Evolutionary conservation across 1,284 basidiomycete genomes (phyloP), one percentile per base, ranked within the genome.

Genomic region (Malassezia sp.): DNA sequence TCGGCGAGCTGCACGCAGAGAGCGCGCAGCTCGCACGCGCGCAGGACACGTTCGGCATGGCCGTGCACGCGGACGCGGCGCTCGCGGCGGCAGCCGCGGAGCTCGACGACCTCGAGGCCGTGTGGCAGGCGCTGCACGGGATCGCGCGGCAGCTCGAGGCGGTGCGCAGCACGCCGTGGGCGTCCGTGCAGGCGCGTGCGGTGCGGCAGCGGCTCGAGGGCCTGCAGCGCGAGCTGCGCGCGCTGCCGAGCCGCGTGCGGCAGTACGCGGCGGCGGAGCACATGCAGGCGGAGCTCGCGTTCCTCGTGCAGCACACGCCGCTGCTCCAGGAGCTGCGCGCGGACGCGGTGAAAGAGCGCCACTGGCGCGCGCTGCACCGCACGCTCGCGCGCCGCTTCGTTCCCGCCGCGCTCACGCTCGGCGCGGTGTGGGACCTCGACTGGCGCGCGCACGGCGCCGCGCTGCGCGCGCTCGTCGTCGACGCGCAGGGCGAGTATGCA

Each of bases 221-320:
- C 3, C 76, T 97, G 42, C 73, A 97, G 42, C 77, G 78, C 21
- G 88, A 86, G 24, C 96, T 90, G 15, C 89, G 90, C 72, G 91
- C 96, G 41, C 91, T 99, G 90, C 93, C 93, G 0, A 93, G 86
- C 38, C 79, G 90, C 46, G 97, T 97, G 93, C 80, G 93, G 50
- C 93, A 97, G 71, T 99, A 97, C 70, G 86, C 89, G 8, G 93
- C 93, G 0, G 97, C 96, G 66, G 93, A 97, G 75, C 91, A 87
- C 68, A 88, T 97, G 2, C 91, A 96, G 66, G 91, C 97, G 38
- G 78, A 83, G 15, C 76, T 99, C 47, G 79, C 83, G 38, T 80
- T 80, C 5, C 75, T 91, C 27, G 77, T 95, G 60, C 96, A 95
- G 74, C 82, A 85, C 41, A 95, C 96, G 70, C 71, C 81, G 1